These are phyloP conservation scores for Conringia planisiliqua DNA, from an alignment of 345 rosid genomes.

Conservation along the genomic window DNA sequence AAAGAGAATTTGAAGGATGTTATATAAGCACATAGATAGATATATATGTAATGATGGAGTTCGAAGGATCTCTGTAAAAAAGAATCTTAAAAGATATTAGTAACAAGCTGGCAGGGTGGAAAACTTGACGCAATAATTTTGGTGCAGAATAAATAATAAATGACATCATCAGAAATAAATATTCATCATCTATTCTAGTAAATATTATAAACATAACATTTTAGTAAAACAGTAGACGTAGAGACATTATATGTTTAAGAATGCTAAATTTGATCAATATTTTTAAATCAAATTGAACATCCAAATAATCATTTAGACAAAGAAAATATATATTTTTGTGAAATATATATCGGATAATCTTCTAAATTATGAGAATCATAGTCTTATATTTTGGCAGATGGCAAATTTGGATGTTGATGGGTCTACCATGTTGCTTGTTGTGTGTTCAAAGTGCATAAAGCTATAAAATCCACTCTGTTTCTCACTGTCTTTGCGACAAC, in stretches of 20 bases:
- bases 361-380: not conserved
- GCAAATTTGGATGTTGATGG: constrained; percentile 24
- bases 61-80: not conserved
- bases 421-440: constrained; percentile 39
- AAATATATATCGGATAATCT: not conserved
- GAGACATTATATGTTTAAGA: not conserved
- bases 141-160: not conserved
- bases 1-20: not conserved
- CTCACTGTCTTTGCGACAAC: constrained; percentile 35
- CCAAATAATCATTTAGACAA: constrained; percentile 3
- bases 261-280: not conserved
- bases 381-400: not conserved
- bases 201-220: not conserved
- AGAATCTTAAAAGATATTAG: not conserved
- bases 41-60: not conserved
- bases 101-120: not conserved
- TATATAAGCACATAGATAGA: not conserved
- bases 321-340: not conserved
- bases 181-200: not conserved
- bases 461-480: constrained; percentile 35
- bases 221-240: not conserved
- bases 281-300: not conserved
- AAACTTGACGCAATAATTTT: constrained; percentile 3
- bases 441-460: constrained; percentile 33
- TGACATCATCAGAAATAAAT: not conserved